A percentile compares a stretch with the other conserved stretches of the same genome.
phyloP scores from a whole-genome alignment of 2,329 filamentous ascomycete species.

The Fusarium luffae region DNA sequence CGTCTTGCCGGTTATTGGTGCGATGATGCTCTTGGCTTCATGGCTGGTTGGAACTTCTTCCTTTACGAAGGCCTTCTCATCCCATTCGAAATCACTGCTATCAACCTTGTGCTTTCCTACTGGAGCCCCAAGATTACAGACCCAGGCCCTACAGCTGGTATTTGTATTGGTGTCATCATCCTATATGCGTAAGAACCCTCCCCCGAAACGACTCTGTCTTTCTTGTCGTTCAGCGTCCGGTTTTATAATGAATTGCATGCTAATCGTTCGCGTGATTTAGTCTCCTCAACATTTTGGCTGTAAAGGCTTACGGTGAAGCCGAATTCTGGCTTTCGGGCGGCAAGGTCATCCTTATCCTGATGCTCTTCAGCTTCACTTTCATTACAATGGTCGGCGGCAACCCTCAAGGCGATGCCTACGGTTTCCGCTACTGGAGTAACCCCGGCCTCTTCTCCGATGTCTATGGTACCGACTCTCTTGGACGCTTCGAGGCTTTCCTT shows the following conservation, averaged over 20 bases:
- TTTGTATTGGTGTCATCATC: slow-evolving; percentile 67
- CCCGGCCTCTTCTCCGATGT: slow-evolving; percentile 57
- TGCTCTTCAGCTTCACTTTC: slow-evolving; percentile 80
- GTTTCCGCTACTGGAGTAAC: slow-evolving; percentile 74
- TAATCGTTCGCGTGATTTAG: slow-evolving; percentile 51
- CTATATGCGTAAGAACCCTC: slow-evolving; percentile 63
- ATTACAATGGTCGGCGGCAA: slow-evolving; percentile 84
- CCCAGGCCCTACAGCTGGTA: slow-evolving; percentile 73
- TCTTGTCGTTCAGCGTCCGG: slow-evolving; percentile 10
- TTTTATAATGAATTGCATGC: slow-evolving; percentile 36
- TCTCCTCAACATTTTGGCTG: slow-evolving; percentile 71
- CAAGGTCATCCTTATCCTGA: slow-evolving; percentile 74
- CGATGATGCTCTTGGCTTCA: slow-evolving; percentile 72
- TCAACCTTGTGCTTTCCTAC: slow-evolving; percentile 57
- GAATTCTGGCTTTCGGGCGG: slow-evolving; percentile 76
- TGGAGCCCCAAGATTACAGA: slow-evolving; percentile 60
- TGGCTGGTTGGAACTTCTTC: slow-evolving; percentile 59
- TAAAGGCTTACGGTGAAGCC: slow-evolving; percentile 74
- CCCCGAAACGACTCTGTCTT: slow-evolving; percentile 4
- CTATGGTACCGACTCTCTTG: slow-evolving; percentile 69
- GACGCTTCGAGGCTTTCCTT: slow-evolving; percentile 77
- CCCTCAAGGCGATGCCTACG: slow-evolving; percentile 73
- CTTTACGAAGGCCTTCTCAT: slow-evolving; percentile 58
- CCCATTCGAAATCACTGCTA: slow-evolving; percentile 57
- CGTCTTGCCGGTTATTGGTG: slow-evolving; percentile 73